Conservation (phyloP, 2,329 filamentous ascomycete species). For the Fusarium pilosicola region DNA sequence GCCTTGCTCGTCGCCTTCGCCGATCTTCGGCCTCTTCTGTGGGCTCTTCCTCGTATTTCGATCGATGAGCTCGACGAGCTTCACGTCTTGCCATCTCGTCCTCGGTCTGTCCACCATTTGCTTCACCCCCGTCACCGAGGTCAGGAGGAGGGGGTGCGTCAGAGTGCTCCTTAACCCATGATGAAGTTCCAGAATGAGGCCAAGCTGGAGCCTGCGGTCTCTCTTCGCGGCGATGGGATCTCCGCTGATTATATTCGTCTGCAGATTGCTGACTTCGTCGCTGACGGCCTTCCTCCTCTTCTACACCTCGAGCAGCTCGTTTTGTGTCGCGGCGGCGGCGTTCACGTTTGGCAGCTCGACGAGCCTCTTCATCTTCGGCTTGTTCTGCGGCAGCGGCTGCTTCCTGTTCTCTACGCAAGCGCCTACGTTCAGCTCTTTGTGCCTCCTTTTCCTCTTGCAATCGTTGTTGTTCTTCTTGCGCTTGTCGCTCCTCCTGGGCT, state of each 20-base stretch:
- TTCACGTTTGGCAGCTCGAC: constrained; percentile 58
- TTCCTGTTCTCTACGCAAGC: constrained; percentile 60
- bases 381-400: constrained; percentile 55
- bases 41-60: constrained; percentile 54
- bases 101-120: constrained; percentile 52
- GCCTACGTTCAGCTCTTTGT: constrained; percentile 61
- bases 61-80: constrained; percentile 56
- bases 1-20: constrained; percentile 55
- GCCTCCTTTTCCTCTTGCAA: constrained; percentile 64
- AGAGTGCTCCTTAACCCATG: constrained; percentile 73
- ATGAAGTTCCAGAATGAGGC: constrained; percentile 72
- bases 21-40: constrained; percentile 57
- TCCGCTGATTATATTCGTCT: constrained; percentile 59
- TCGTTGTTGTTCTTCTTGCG: constrained; percentile 59
- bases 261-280: constrained; percentile 50
- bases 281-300: constrained; percentile 48
- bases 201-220: constrained; percentile 54
- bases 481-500: constrained; percentile 59
- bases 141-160: constrained; percentile 69
- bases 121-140: constrained; percentile 44
- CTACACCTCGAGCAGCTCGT: constrained; percentile 55
- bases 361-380: constrained; percentile 56
- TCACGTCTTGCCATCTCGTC: constrained; percentile 63
- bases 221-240: constrained; percentile 50
- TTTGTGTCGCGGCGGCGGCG: constrained; percentile 64